phyloP scores from a whole-genome alignment of 2,329 filamentous ascomycete genomes.

The Diaporthe aspalathi region DNA sequence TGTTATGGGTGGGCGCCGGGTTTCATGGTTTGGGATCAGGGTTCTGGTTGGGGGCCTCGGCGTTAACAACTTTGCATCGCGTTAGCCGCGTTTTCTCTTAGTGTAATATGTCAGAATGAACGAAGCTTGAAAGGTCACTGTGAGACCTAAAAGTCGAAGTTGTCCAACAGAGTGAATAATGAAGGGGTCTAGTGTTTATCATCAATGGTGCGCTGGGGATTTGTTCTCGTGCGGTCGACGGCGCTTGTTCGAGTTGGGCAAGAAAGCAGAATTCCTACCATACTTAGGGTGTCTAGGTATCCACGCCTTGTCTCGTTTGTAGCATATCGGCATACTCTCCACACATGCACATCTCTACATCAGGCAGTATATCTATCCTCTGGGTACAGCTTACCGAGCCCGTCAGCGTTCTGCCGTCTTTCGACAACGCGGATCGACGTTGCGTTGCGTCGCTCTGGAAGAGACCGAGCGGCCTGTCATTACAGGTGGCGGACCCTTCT shows the following conservation, averaged over 20 bases:
- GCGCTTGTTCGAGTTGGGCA: neutral
- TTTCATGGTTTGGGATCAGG: neutral
- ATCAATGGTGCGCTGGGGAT: too few relatives aligned
- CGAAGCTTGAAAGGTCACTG: too few relatives aligned
- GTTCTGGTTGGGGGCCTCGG: neutral
- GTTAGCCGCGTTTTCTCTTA: neutral
- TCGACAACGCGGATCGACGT: too few relatives aligned
- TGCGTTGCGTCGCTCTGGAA: too few relatives aligned
- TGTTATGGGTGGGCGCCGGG: neutral
- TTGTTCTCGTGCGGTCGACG: too few relatives aligned
- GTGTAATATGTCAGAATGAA: neutral
- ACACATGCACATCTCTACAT: neutral
- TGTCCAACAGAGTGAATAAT: too few relatives aligned
- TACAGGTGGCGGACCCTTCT: too few relatives aligned
- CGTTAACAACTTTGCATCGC: conserved; percentile 5
- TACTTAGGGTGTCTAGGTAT: too few relatives aligned
- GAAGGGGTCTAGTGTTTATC: neutral
- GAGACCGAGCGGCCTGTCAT: too few relatives aligned
- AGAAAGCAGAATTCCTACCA: too few relatives aligned
- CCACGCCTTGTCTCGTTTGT: neutral
- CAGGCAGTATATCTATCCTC: too few relatives aligned
- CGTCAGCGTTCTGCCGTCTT: neutral
- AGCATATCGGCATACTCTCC: neutral
- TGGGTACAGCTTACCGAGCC: too few relatives aligned
- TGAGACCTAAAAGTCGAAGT: neutral